Base-by-base conservation (phyloP, 768 basidiomycete genomes). In the Pilatotrama ljubarskyi region DNA sequence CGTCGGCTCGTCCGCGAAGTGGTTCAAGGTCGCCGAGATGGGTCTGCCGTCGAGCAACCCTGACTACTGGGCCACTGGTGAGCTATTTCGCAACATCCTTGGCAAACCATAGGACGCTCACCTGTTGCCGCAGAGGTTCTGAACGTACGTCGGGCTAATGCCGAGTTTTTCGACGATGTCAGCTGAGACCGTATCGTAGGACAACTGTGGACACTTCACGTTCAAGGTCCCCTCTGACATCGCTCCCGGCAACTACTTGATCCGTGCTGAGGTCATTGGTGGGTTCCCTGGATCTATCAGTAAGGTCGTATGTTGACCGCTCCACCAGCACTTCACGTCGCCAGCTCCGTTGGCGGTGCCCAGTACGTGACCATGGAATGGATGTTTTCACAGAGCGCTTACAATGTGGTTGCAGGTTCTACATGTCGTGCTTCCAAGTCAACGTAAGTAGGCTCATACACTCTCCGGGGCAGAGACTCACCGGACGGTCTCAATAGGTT, bases 191-290 rank as follows among this genome's bases (percentile, higher is more conserved):
- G n/a, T 53, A 41, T 17, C 25, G 13, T 24, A 78, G 76, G 75
- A 81, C 54, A 82, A 83, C 69, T 83, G 81, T 55, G 81, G 81
- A n/a, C 80, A 82, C 66, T 81, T 73, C 65, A 80, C 78, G 2
- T 80, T 83, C 75, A 80, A 73, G 40, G 72, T 80, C 29, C 80
- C 80, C 11, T 43, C 63, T 1, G 71, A 69, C 53, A 75, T 81
- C 59, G 74, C 75, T 3, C 73, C 78, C 40, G 80, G 80, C 10
- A 69, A 80, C 63, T 81, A 80, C 64, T 72, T 80, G 29, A 78
- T 86, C 64, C 81, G 78, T 49, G 77, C 79, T 25, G 80, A 81
- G 66, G 78, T 78, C 48, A 80, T 78, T 62, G 79, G 79, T 79
- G 46, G 57, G 76, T 66, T n/a, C 29, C n/a, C 18, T 20, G 14